Evolutionary conservation across 768 basidiomycete genomes (phyloP).

Genomic region (Porphyrellus cyaneotinctus): DNA sequence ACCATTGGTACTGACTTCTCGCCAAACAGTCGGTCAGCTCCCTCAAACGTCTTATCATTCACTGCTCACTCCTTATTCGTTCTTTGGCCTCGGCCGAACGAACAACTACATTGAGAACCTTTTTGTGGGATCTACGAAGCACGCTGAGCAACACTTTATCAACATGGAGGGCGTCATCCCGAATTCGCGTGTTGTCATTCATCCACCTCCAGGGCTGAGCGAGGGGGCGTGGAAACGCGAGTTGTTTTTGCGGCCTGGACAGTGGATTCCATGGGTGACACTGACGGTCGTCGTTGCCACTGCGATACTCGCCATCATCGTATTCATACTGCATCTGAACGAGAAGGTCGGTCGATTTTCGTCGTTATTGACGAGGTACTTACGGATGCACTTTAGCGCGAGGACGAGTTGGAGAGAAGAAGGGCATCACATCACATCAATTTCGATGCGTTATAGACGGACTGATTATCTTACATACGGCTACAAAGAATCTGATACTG

Average conservation of each 20-base stretch:
- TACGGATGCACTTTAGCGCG: slow-evolving; percentile 50
- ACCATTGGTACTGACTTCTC: background rate
- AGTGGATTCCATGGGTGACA: slow-evolving; percentile 99
- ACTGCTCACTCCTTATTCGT: slow-evolving; percentile 87
- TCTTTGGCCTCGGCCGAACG: slow-evolving; percentile 94
- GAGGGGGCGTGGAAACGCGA: slow-evolving; percentile 74
- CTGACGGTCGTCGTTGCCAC: slow-evolving; percentile 76
- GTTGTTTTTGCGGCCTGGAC: slow-evolving; percentile 88
- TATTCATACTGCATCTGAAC: slow-evolving; percentile 81
- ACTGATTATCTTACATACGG: slow-evolving; percentile 15
- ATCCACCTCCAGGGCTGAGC: slow-evolving; percentile 58
- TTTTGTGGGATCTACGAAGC: slow-evolving; percentile 89
- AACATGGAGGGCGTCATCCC: slow-evolving; percentile 97
- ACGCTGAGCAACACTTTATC: slow-evolving; percentile 69
- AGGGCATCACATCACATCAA: slow-evolving; percentile 94
- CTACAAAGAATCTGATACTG: slow-evolving; percentile 4
- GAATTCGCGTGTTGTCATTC: slow-evolving; percentile 95
- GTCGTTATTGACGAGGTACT: slow-evolving; percentile 1
- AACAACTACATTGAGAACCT: slow-evolving; percentile 99
- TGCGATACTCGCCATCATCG: slow-evolving; percentile 70
- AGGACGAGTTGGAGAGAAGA: slow-evolving; percentile 89
- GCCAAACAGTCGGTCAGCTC: slow-evolving; percentile 75
- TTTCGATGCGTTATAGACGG: slow-evolving; percentile 78
- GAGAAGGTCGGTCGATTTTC: slow-evolving; percentile 68
- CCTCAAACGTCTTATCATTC: slow-evolving; percentile 92